phyloP scores from a whole-genome alignment of 129 eudicot genomes.

The Ambrosia artemisiifolia region DNA sequence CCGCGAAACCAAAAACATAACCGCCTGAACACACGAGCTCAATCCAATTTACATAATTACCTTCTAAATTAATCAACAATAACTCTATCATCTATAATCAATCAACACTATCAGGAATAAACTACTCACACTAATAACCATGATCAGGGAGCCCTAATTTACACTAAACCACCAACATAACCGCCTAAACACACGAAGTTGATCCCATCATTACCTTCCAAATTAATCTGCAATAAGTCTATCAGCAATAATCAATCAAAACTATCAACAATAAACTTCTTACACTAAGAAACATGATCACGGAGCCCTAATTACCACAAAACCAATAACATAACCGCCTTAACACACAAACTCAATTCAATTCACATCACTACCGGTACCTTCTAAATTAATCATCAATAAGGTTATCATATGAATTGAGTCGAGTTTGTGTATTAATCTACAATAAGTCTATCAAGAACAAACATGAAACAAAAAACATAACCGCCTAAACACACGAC shows the following conservation, averaged over 20 bases:
- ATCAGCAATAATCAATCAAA: too few species aligned
- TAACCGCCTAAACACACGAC: slow-evolving; percentile 8
- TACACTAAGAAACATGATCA: slow-evolving; percentile 11
- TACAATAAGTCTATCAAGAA: neutral
- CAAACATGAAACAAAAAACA: slow-evolving; percentile 2
- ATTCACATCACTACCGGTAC: slow-evolving; percentile 4
- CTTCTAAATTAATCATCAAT: neutral
- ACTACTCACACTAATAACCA: too few species aligned
- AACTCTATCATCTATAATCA: too few species aligned
- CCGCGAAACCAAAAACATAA: slow-evolving; percentile 19
- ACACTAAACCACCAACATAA: too few species aligned
- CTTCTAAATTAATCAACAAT: neutral
- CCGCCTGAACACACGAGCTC: neutral
- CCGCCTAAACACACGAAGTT: too few species aligned
- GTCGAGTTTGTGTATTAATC: neutral
- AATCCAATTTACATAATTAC: slow-evolving; percentile 4
- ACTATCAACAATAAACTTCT: neutral
- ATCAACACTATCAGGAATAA: neutral
- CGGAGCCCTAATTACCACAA: slow-evolving; percentile 45
- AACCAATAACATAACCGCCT: slow-evolving; percentile 11
- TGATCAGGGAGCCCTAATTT: too few species aligned
- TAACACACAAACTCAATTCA: slow-evolving; percentile 1
- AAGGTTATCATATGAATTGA: too few species aligned
- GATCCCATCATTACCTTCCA: too few species aligned
- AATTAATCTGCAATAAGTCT: too few species aligned